These are phyloP conservation scores for Colletotrichum scovillei DNA, from an alignment of 2,329 filamentous ascomycete species.

Conservation along the genomic window DNA sequence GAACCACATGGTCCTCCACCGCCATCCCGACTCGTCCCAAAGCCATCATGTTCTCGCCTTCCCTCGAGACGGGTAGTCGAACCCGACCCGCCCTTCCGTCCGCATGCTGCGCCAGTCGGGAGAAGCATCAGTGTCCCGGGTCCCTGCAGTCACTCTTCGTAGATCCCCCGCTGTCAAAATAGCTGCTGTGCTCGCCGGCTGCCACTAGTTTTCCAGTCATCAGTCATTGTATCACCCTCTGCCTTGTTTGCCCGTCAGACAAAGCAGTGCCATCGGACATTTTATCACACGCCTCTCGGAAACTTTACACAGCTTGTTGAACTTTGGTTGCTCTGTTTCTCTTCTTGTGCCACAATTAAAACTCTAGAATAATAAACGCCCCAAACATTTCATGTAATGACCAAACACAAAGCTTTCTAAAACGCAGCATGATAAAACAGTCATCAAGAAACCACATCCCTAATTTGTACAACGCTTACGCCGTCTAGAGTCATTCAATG, in stretches of 20 bases:
- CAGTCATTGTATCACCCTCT: conserved; percentile 22
- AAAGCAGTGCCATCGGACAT: conserved; percentile 2
- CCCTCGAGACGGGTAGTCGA: neutral
- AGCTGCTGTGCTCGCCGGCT: neutral
- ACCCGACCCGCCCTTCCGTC: neutral
- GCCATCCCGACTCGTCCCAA: neutral
- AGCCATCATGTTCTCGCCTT: neutral
- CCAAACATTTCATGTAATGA: neutral
- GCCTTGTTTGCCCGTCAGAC: neutral
- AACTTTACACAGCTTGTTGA: conserved; percentile 1
- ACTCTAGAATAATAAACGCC: conserved; percentile 23
- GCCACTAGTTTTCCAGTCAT: neutral
- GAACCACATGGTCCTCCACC: neutral
- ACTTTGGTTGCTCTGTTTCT: conserved; percentile 31
- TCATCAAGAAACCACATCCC: conserved; percentile 13
- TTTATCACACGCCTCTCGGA: neutral
- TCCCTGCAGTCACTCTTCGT: conserved; percentile 32
- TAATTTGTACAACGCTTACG: conserved; percentile 33
- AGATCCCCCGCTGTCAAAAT: conserved; percentile 32
- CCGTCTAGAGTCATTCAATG: conserved; percentile 33
- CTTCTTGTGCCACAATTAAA: conserved; percentile 24
- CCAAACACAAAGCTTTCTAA: conserved; percentile 15
- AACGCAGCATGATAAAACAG: conserved; percentile 27
- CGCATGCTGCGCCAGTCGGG: conserved; percentile 8
- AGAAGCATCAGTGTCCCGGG: conserved; percentile 25